Percentiles rank a stretch among this genome's conserved stretches.
phyloP scores from a whole-genome alignment of 169 alveolate genomes.

The Blepharisma undulans region DNA sequence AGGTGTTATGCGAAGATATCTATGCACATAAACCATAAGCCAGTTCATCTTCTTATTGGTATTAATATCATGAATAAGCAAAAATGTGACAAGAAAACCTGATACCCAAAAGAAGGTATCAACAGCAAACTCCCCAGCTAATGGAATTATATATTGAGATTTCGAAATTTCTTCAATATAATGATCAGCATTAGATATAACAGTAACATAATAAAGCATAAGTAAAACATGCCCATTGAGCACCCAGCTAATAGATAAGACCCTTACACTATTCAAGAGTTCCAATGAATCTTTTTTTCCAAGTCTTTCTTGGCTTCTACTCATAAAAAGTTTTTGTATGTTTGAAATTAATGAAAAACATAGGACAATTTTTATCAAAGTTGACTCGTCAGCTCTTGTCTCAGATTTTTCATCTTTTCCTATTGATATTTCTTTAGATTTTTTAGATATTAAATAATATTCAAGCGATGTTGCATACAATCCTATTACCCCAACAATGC shows the following conservation, averaged over 20 bases:
- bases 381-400: background rate
- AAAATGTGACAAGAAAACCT: conserved; percentile 58
- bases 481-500: background rate
- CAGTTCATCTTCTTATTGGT: background rate
- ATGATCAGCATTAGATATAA: background rate
- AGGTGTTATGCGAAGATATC: conserved; percentile 54
- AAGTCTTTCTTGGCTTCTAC: background rate
- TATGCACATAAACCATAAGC: background rate
- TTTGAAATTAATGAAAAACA: conserved; percentile 16
- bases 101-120: conserved; percentile 66
- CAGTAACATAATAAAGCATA: too few species aligned
- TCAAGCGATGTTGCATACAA: background rate
- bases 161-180: background rate
- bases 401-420: background rate
- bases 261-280: conserved; percentile 37
- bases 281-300: conserved; percentile 21
- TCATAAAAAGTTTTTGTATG: background rate
- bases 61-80: conserved; percentile 6
- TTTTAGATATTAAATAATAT: too few species aligned
- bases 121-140: conserved; percentile 45
- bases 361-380: background rate
- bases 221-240: conserved; percentile 6
- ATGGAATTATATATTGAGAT: background rate
- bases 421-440: background rate
- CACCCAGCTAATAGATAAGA: conserved; percentile 31